These are phyloP conservation scores for Boletus pseudo-olivaceus DNA, from an alignment of 768 basidiomycete genomes.

Conservation along the genomic window DNA sequence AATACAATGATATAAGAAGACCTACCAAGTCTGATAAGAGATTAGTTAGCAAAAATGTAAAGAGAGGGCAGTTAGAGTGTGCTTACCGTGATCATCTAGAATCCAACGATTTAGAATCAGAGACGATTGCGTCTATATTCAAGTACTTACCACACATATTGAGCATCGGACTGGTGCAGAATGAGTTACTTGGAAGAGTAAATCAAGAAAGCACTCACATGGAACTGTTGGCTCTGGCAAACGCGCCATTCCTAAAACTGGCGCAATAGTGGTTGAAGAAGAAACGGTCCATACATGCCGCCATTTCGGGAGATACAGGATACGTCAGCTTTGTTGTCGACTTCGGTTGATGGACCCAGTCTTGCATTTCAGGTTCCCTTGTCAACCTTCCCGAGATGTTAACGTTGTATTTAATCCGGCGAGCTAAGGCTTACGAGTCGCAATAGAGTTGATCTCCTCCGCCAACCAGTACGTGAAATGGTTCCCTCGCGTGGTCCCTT, in stretches of 20 bases:
- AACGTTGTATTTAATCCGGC: not conserved
- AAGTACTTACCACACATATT: constrained; percentile 71
- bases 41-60: constrained; percentile 4
- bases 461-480: constrained; percentile 90
- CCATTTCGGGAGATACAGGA: constrained; percentile 69
- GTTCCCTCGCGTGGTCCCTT: constrained; percentile 68
- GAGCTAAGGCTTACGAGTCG: constrained; percentile 50
- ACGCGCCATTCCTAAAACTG: constrained; percentile 81
- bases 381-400: constrained; percentile 49
- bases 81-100: constrained; percentile 78
- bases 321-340: constrained; percentile 54
- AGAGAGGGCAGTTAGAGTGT: not conserved
- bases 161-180: constrained; percentile 68
- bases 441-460: constrained; percentile 94
- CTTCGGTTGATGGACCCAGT: constrained; percentile 69
- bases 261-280: constrained; percentile 92
- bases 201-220: constrained; percentile 53
- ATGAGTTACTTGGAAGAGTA: not conserved
- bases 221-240: constrained; percentile 84
- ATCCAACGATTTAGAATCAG: not conserved
- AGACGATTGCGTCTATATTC: not conserved
- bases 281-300: constrained; percentile 75
- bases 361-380: constrained; percentile 84
- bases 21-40: constrained; percentile 44
- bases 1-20: not conserved